phyloP scores from a whole-genome alignment of 1,284 basidiomycete genomes.

The Gastroboletus turbinatus region DNA sequence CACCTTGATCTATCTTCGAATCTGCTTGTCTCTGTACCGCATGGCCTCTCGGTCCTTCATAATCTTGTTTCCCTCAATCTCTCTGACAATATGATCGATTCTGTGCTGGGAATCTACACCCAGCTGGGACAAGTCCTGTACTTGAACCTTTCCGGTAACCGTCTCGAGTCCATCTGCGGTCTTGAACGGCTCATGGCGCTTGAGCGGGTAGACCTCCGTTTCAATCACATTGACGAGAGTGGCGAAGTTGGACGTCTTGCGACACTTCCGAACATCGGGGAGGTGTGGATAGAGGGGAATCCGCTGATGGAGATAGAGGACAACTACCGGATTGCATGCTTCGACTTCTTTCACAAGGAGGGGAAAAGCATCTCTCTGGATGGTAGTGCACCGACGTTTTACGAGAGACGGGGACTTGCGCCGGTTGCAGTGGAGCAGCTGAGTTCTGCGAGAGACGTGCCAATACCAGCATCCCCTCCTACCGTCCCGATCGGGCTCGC shows the following conservation, averaged over 20 bases:
- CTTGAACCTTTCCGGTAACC: constrained; percentile 81
- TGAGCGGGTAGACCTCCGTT: constrained; percentile 83
- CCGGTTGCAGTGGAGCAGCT: constrained; percentile 50
- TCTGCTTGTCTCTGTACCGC: constrained; percentile 82
- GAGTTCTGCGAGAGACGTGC: constrained; percentile 47
- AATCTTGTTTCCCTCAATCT: constrained; percentile 87
- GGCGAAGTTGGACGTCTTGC: constrained; percentile 87
- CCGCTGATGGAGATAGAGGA: constrained; percentile 73
- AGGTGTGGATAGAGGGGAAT: constrained; percentile 83
- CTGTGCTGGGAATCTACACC: constrained; percentile 84
- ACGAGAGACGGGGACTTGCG: constrained; percentile 68
- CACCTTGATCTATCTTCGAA: constrained; percentile 91
- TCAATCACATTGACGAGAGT: constrained; percentile 80
- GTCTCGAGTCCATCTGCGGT: constrained; percentile 91
- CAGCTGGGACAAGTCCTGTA: constrained; percentile 76
- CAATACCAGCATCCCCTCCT: constrained; percentile 56
- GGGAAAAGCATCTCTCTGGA: constrained; percentile 74
- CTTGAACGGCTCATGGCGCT: constrained; percentile 85
- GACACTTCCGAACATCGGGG: constrained; percentile 70
- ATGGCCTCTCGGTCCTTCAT: constrained; percentile 71
- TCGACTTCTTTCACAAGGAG: constrained; percentile 82
- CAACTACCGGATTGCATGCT: constrained; percentile 74
- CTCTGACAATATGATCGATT: constrained; percentile 94
- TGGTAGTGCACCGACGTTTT: constrained; percentile 70
- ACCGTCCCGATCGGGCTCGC: constrained; percentile 52